Percentiles rank a stretch among this genome's conserved stretches.
These are phyloP conservation scores for Aureobasidium sp. DNA, from an alignment of 2,329 filamentous ascomycete species.

Conservation along the genomic window DNA sequence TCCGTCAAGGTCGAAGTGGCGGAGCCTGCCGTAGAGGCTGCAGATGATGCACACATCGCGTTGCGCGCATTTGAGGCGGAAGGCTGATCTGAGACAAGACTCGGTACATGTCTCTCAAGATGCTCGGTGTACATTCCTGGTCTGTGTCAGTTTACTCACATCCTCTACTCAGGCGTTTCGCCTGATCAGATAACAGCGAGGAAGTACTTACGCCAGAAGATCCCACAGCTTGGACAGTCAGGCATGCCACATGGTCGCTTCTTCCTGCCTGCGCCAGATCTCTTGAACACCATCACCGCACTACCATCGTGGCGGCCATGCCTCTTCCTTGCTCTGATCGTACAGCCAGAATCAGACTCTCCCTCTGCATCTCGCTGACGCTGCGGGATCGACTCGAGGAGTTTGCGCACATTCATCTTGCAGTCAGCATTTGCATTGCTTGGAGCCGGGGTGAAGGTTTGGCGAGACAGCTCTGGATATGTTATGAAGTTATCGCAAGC, in stretches of 20 bases:
- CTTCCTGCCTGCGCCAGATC: not conserved
- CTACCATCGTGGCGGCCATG: not conserved
- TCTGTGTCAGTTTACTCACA: not conserved
- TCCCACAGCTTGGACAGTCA: not conserved
- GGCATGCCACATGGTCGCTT: not conserved
- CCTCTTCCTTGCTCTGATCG: not conserved
- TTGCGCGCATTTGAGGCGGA: not conserved
- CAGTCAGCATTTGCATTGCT: not conserved
- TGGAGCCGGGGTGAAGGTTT: not conserved
- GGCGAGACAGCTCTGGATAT: not conserved
- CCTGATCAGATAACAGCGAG: not conserved
- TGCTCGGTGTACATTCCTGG: not conserved
- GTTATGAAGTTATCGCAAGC: too few relatives aligned
- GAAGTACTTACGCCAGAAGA: constrained; percentile 1
- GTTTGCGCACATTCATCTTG: not conserved
- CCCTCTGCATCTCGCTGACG: not conserved
- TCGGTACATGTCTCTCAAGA: not conserved
- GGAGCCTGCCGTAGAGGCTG: not conserved
- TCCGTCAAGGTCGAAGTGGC: not conserved
- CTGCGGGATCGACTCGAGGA: not conserved
- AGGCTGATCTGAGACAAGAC: not conserved
- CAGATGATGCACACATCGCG: not conserved
- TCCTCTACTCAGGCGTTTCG: not conserved
- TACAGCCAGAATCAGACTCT: not conserved
- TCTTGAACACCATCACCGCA: not conserved